These are phyloP conservation scores for Talaromyces proteolyticus DNA, from an alignment of 495 filamentous ascomycete species.

Conservation along the genomic window DNA sequence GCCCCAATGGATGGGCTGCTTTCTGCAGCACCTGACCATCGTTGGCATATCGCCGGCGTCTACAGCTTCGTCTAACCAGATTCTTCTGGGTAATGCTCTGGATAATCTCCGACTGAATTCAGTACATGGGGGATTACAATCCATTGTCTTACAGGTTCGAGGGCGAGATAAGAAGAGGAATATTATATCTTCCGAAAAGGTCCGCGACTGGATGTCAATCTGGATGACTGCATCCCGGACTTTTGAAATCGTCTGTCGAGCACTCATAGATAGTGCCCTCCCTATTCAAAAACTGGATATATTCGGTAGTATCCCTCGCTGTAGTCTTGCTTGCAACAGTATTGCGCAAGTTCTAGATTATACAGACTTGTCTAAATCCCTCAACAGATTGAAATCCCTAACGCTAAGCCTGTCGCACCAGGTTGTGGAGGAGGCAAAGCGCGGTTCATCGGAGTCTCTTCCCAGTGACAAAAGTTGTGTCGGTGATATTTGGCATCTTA, in stretches of 20 bases:
- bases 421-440: neutral
- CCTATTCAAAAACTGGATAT: neutral
- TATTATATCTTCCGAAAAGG: neutral
- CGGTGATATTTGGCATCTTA: neutral
- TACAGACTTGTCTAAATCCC: neutral
- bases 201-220: neutral
- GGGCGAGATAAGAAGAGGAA: neutral
- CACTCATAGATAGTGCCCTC: neutral
- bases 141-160: neutral
- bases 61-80: neutral
- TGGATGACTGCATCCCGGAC: neutral
- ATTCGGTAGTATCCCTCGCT: neutral
- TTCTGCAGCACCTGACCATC: neutral
- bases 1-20: neutral
- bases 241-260: neutral
- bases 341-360: neutral
- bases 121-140: neutral
- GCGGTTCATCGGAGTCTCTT: neutral
- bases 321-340: neutral
- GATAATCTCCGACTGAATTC: constrained; percentile 1
- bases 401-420: constrained; percentile 1
- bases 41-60: neutral
- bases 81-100: neutral
- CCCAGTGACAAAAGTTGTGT: neutral
- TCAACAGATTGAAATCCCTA: neutral